These are phyloP conservation scores for Staphylotrichum longicolle DNA, from an alignment of 495 filamentous ascomycete genomes.

Conservation along the genomic window DNA sequence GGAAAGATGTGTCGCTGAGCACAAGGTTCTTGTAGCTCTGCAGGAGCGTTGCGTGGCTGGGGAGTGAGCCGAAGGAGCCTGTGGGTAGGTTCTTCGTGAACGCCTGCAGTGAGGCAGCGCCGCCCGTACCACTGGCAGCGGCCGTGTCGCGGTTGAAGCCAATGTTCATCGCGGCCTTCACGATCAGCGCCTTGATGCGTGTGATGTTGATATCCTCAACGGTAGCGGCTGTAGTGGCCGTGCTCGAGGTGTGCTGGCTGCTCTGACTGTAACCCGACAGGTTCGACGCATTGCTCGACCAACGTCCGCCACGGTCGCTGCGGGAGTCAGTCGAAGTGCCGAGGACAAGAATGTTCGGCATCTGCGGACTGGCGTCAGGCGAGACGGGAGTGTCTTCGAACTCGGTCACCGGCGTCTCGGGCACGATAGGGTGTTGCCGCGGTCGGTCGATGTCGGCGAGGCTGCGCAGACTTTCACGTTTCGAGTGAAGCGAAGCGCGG, in stretches of 20 bases:
- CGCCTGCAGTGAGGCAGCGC: conserved; percentile 53
- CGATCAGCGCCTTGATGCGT: conserved; percentile 68
- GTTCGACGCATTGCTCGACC: conserved; percentile 74
- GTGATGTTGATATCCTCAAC: conserved; percentile 70
- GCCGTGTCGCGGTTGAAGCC: conserved; percentile 60
- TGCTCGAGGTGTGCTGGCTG: conserved; percentile 68
- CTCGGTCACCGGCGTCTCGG: conserved; percentile 88
- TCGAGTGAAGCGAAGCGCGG: conserved; percentile 48
- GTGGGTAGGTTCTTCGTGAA: conserved; percentile 75
- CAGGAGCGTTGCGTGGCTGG: conserved; percentile 67
- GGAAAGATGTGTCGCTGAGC: conserved; percentile 63
- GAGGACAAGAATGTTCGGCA: conserved; percentile 83
- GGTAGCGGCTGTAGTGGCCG: conserved; percentile 63
- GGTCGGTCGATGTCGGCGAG: conserved; percentile 32
- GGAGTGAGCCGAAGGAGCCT: conserved; percentile 70
- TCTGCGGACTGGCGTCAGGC: conserved; percentile 66
- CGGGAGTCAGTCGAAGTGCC: conserved; percentile 55
- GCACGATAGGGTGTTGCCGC: conserved; percentile 43
- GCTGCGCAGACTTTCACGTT: conserved; percentile 45
- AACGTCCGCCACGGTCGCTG: conserved; percentile 51
- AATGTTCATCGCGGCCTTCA: conserved; percentile 77
- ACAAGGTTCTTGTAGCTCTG: conserved; percentile 77
- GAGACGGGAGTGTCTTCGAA: conserved; percentile 86
- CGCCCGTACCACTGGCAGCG: conserved; percentile 33
- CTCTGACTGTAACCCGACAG: conserved; percentile 71